Base-by-base conservation (phyloP, 2,329 filamentous ascomycete species). In the Myriangium duriaei region DNA sequence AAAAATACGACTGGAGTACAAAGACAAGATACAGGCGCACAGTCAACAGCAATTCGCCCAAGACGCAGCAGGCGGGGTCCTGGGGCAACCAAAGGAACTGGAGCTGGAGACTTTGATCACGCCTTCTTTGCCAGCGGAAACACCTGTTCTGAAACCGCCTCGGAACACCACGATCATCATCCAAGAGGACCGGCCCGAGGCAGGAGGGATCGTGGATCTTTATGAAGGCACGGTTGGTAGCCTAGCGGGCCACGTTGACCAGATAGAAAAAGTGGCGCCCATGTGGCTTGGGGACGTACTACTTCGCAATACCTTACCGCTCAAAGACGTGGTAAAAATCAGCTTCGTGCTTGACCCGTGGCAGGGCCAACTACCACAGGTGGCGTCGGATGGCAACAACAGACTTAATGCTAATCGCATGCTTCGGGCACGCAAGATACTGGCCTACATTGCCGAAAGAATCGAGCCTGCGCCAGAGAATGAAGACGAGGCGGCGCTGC, bases 361-460 rank as follows among this genome's bases (percentile, higher is more conserved):
- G 63, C 71, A 82, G 50, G 40, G 41, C 7, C 38, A 34, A 7
- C 64, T 96, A 37, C 85, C 86, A 1, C 72, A 71, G 39, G 80
- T 95, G 34, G 74, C 80, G 19, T 73, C 75, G 3, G 86, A 93
- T 53, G 80, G 68, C 37, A 93, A 88, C 57, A 88, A 87, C 47
- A 79, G 91, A 15, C 69, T 98, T 36, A 98, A 96, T 56, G 91
- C 91, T 9, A 98, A 96, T 54, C 76, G 88, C 39, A 96, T 98
- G 91, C 69, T 98, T 35, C 75, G 91, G 32, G 85, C 92, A 3
- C 88, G 85, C 63, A 98, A 98, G 67, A 91, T 98, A 14, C 63
- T 96, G 41, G 76, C 78, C 0, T 98, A 98, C 51, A 76, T 98
- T 12, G 84, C 86, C 1, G 91, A 98, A 59, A 74, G 87, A 39